Evolutionary conservation across 164 flowering plant species (phyloP), one percentile per base, ranked within the genome.

Genomic region (Vitis amurensis): DNA sequence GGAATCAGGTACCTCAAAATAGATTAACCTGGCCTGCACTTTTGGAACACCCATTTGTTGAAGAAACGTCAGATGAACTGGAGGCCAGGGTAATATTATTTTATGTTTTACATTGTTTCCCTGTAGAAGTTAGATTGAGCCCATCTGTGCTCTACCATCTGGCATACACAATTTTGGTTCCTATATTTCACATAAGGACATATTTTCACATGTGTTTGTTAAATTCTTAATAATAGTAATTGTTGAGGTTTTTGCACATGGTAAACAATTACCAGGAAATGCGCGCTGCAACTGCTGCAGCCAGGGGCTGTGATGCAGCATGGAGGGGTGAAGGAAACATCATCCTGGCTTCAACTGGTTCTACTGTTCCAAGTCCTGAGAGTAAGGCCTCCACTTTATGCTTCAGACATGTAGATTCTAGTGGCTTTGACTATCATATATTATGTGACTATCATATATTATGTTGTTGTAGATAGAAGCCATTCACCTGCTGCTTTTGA

Each of bases 11-110:
- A 30, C 98, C 99, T 13, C 97, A 93, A 74, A 82, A 77, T 68
- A 92, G 99, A 71, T 73, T 96, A 63, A 81, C 91, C 55, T 96
- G 99, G 99, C 98, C 99, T 58, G 84, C 84, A 59, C 97, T 96
- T 79, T 93, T 89, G 74, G 94, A 92, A 44, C 99, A 96, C 75
- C 97, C 99, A 48, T 96, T 96, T 82, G 88, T 96, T 63, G 80
- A 75, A 80, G 99, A 93, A 80, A 77, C 80, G 53, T 63, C 82
- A 50, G 88, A 82, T 68, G 93, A 93, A 58, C 12, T 84, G 44
- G 86, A 89, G 70, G 85, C 81, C 44, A 80, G 81, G 94, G 91
- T 89, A 89, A 67, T 60, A 60, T 30, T 58, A 49, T 70, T 49
- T 63, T 30, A 47, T 59, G 31, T 31, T 27, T 49, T 0, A 31